Base-by-base conservation (phyloP, 345 rosid genomes). In the Brassica nigra region DNA sequence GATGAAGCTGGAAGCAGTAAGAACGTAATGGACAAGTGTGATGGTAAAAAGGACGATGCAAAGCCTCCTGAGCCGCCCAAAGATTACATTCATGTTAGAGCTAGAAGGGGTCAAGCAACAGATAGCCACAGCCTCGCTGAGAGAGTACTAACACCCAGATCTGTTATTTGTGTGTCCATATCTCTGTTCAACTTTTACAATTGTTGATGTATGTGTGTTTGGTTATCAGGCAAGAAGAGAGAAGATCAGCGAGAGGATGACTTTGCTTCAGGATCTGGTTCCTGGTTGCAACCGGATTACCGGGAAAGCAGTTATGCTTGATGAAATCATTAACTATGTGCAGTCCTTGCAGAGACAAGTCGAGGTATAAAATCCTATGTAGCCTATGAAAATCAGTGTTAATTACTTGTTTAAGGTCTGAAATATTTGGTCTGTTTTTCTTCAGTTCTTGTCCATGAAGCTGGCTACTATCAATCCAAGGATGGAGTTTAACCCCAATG, bases 71-170 rank as follows among this genome's bases (percentile, higher is more conserved):
- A 94, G 84, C 89, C 97, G 0, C 87, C 85, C 0, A 91, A 88
- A 83, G 97, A 94, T 79, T 94, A 90, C 47, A 94, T 94, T 76
- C 97, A 92, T 87, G 98, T 94, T 8, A 84, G 98, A 86, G 97
- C 97, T 5, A 86, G 97, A 80, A 87, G 98, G 73, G 98, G 98
- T 63, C 95, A 94, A 36, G 97, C 98, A 12, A 92, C 98, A 1
- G 97, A 94, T 80, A 94, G 98, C 62, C 97, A 94, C 64, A 94
- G 97, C 70, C 87, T 94, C 16, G 97, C 98, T 58, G 98, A 93
- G 84, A 88, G 98, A 71, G 98, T 94, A 87, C 62, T 30, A 81
- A 59, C 68, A 11, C 7, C 4, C 57, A 8, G 0, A 69, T 55
- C 1, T 65, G 1, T 70, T 8, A 2, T 52, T 6, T 27, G 20